These are phyloP conservation scores for Croton setiger DNA, from an alignment of 441 rosid genomes.

Conservation along the genomic window DNA sequence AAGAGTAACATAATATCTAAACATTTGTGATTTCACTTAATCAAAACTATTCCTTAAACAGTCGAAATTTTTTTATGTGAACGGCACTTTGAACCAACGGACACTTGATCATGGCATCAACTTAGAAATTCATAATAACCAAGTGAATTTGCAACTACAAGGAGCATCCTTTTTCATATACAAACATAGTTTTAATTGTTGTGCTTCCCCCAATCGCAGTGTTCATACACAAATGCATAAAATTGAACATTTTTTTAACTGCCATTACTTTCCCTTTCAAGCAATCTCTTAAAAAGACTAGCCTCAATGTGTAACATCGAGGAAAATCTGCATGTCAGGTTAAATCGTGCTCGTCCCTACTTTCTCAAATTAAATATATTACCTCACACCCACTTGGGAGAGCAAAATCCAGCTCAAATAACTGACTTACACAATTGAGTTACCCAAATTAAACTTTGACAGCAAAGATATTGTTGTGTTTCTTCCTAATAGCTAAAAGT, in stretches of 20 bases:
- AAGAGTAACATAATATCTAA: too few relatives aligned
- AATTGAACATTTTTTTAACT: not conserved
- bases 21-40: too few relatives aligned
- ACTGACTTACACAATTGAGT: not conserved
- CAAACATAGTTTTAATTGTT: not conserved
- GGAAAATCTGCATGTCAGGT: not conserved
- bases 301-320: not conserved
- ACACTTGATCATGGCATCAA: too few relatives aligned
- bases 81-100: too few relatives aligned
- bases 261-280: conserved; percentile 1
- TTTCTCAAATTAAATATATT: not conserved
- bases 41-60: too few relatives aligned
- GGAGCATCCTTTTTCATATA: not conserved
- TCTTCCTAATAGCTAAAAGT: too few relatives aligned
- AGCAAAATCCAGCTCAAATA: conserved; percentile 6
- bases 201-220: not conserved
- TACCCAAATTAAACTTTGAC: not conserved
- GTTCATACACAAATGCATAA: not conserved
- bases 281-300: not conserved
- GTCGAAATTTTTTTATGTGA: too few relatives aligned
- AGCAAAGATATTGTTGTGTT: not conserved
- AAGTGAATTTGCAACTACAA: too few relatives aligned
- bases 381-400: not conserved
- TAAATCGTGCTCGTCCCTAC: not conserved
- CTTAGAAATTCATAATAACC: too few relatives aligned